phyloP scores from a whole-genome alignment of 208 protist genomes.

The Crithidia thermophila region DNA sequence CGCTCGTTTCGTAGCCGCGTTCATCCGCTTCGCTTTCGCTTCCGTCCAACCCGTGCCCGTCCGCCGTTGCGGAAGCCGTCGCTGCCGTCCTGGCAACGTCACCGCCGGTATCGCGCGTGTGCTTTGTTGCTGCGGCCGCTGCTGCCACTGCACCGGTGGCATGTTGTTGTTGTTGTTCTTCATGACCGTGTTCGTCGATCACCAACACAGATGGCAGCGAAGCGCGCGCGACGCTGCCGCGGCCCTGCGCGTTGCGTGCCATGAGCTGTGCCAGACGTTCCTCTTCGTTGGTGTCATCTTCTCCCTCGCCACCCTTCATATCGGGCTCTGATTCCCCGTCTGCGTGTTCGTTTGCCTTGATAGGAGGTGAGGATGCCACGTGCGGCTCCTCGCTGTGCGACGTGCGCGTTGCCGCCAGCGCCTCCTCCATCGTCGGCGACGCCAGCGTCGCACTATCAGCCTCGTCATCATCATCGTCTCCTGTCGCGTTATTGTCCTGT shows the following conservation, averaged over 20 bases:
- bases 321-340: too few relatives aligned
- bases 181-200: not conserved
- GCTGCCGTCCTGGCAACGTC: not conserved
- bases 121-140: not conserved
- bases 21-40: conserved; percentile 13
- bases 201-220: too few relatives aligned
- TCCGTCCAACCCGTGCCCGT: not conserved
- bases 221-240: too few relatives aligned
- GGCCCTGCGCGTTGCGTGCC: too few relatives aligned
- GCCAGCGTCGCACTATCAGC: too few relatives aligned
- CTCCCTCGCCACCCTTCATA: too few relatives aligned
- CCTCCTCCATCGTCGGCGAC: conserved; percentile 8
- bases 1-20: conserved; percentile 21
- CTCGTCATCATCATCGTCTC: too few relatives aligned
- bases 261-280: too few relatives aligned
- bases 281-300: too few relatives aligned
- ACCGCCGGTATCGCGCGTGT: not conserved
- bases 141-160: not conserved
- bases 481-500: too few relatives aligned
- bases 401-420: not conserved
- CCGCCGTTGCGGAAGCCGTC: not conserved
- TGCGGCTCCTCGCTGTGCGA: not conserved
- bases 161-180: not conserved
- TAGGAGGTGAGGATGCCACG: too few relatives aligned
- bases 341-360: too few relatives aligned